Evolutionary conservation across 148 eudicot genomes (phyloP), one percentile per base, ranked within the genome.

Genomic region (Vaccinium myrtillus): DNA sequence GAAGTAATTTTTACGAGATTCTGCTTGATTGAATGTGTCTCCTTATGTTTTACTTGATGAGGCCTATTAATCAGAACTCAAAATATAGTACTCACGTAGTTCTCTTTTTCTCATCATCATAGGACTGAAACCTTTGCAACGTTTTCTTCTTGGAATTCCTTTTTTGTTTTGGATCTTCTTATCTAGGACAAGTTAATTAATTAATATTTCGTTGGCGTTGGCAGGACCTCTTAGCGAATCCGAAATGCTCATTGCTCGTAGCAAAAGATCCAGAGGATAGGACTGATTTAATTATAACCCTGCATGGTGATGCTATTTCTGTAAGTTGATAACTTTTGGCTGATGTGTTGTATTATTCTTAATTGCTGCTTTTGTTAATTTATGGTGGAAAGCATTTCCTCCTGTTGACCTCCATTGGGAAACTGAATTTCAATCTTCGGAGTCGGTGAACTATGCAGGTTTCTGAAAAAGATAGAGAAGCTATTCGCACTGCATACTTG

Each of bases 201-300:
- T 43, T 85, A 50, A 39, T 77, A 46, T 54, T 36, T 54, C 1
- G n/a, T 58, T 84, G 11, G 63, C 86, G 87, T 30, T 50, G 91
- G 78, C 95, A 97, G 99, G 98, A 97, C 86, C 92, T 97, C 79
- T 76, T 89, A 78, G 94, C 94, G 67, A 94, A 92, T 89, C 91
- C 94, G 27, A 91, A 89, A 87, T 97, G 99, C 90, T 95, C 98
- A 58, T 85, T 97, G 90, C 96, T 97, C 83, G 90, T 95, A 56
- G 94, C 98, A 87, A 97, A 90, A 92, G 98, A 95, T 89, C 99
- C 98, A 0, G 95, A 92, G 84, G 99, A 97, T 86, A 91, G 95
- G 90, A 94, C 99, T 69, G 99, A 95, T 85, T 88, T 97, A 84
- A 94, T 95, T 23, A 91, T 97, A 67, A 93, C 95, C 50, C 83